Base-by-base conservation (phyloP, 1,139 yeast species). In the Sugiyamaella grinbergsii region DNA sequence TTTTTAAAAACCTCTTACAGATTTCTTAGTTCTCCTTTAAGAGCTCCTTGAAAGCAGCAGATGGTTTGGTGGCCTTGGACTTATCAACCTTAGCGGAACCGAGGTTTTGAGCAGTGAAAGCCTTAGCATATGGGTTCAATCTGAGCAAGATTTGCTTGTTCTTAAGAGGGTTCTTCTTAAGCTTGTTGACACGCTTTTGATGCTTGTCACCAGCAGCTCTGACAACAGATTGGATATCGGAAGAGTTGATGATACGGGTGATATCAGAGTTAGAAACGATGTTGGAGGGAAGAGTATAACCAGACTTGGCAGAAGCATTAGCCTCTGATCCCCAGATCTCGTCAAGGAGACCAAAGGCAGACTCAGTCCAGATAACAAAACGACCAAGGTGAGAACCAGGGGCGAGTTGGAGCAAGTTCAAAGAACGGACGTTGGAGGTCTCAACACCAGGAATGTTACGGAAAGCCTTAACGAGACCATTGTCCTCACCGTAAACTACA, bases 331-430 rank as follows among this genome's bases (percentile, higher is more conserved):
- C 96, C 94, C 94, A 93, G 81, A 94, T 87, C 65, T 93, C 80
- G 82, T 93, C 99, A 74, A 93, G 85, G 71, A 93, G 85, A 74
- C 91, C 87, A 77, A 93, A 89, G 73, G 99, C 99, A 75, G 90
- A 80, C 81, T 90, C 96, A 72, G 98, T 91, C 98, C 98, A 93
- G 89, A 93, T 88, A 73, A 94, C 86, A 74, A 93, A 93, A 84
- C 98, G 91, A 81, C 98, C 98, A 72, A 93, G 83, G 84, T 93
- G 98, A 73, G 98, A 95, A 86, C 99, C 99, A 77, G 99, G 99
- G 68, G 99, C 99, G 73, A 93, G 87, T 82, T 93, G 98, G 76
- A 94, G 87, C 72, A 94, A 82, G 80, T 94, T 94, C 73, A 93
- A 84, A 73, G 93, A 82, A 73, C 86, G 80, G 69, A 93, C 98